Evolutionary conservation across 176 grass and related monocot genomes (phyloP).

Genomic region (Saccharum officinarum): DNA sequence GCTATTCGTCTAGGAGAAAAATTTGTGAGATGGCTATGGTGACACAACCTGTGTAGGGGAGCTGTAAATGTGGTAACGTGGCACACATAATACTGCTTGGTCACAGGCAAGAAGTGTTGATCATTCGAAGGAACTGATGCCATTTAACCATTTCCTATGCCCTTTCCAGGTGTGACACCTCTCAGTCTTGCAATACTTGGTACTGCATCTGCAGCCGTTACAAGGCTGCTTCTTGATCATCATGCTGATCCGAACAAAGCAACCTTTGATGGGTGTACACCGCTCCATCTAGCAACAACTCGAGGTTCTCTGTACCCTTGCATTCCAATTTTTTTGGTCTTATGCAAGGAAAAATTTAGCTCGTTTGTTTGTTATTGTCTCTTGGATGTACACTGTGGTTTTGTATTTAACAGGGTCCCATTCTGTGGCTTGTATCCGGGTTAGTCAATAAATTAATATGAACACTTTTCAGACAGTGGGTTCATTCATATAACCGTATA

Average conservation of each 20-base stretch:
- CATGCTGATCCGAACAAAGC: slow-evolving; percentile 19
- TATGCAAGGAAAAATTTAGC: not conserved
- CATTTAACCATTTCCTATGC: not conserved
- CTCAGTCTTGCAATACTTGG: slow-evolving; percentile 5
- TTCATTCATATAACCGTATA: not conserved
- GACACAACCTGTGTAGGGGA: not conserved
- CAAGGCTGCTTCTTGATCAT: slow-evolving; percentile 13
- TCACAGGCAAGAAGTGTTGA: not conserved
- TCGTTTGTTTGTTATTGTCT: not conserved
- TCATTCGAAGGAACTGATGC: not conserved
- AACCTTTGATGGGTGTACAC: not conserved
- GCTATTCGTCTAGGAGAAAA: not conserved
- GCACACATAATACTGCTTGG: too few relatives aligned
- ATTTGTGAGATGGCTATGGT: not conserved
- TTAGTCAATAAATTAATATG: not conserved
- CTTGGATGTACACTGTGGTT: not conserved
- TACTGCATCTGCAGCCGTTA: not conserved
- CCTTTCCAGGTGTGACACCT: not conserved
- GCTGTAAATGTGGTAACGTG: not conserved
- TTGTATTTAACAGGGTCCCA: not conserved
- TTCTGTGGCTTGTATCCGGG: not conserved
- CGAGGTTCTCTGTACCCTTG: not conserved
- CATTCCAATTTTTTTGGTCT: not conserved
- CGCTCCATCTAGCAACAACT: not conserved
- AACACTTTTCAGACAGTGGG: not conserved